Base-by-base conservation (phyloP, 2,329 filamentous ascomycete species). In the Didymella lethalis region DNA sequence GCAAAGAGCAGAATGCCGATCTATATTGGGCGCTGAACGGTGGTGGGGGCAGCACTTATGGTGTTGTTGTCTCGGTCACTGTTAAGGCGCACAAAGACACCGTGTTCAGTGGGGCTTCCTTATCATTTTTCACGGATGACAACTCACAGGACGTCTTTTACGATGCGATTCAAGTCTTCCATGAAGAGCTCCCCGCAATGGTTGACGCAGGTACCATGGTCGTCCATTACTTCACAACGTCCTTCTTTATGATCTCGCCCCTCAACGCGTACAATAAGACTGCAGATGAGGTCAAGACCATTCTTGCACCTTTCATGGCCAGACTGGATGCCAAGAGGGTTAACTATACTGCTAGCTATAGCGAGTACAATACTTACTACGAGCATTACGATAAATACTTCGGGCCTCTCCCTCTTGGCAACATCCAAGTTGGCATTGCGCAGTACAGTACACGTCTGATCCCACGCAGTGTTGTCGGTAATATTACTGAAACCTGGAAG, bases 1-100 rank as follows among this genome's bases (percentile, higher is more conserved):
- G 55, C n/a, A 28, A 57, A 2, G 49, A 45, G 0, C 45, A 63
- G 10, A 66, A 71, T 31, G n/a, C 64, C 0, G 69, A 74, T 25
- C 46, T 73, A 1, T 75, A 62, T 56, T 75, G 69, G 71, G 72
- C 70, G 0, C 49, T 75, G 6, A 62, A 61, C 5, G 71, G 72
- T 25, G 70, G 70, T 8, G 72, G 70, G 11, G 70, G 69, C 8
- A 57, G 67, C 31, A 75, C 70, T 0, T 74, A 59, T 29, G 70
- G 69, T 23, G 54, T 72, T 6, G 68, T 70, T 0, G 63, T 68
- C 1, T 69, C 66, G 0, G 58, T 68, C 38, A 67, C 66, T 4
- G 56, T 71, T 4, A 65, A 64, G 11, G 65, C 67, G 12, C 61
- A 70, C 56, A 56, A 67, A 20, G 64, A 66, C 32, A 34, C 58